phyloP scores from a whole-genome alignment of 768 basidiomycete species.

The Myochromella boudieri region DNA sequence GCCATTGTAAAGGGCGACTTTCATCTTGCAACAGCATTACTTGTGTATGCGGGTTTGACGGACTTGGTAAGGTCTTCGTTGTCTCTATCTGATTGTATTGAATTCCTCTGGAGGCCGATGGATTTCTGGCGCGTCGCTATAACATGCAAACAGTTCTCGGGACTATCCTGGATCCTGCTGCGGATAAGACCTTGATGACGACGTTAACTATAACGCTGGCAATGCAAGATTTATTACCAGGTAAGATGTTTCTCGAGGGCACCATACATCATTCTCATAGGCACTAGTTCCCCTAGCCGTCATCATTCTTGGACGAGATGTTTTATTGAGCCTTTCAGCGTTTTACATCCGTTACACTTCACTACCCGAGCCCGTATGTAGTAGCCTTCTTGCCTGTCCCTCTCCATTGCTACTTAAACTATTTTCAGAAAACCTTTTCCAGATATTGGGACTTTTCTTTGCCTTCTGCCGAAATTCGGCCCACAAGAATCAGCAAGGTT shows the following conservation, averaged over 20 bases:
- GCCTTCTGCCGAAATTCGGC: slow-evolving; percentile 92
- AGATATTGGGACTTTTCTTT: slow-evolving; percentile 97
- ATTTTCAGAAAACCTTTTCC: slow-evolving; percentile 78
- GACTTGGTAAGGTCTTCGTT: slow-evolving; percentile 69
- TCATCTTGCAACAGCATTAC: slow-evolving; percentile 73
- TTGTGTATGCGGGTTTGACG: slow-evolving; percentile 90
- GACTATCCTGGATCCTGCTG: slow-evolving; percentile 94
- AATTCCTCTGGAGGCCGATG: slow-evolving; percentile 67
- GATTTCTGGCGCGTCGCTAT: slow-evolving; percentile 83
- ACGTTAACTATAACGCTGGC: slow-evolving; percentile 87
- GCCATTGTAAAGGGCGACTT: slow-evolving; percentile 83
- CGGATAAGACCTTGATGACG: slow-evolving; percentile 95
- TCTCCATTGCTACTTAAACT: not conserved
- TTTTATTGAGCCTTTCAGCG: slow-evolving; percentile 81
- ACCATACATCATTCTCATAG: slow-evolving; percentile 7
- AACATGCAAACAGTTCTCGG: slow-evolving; percentile 92
- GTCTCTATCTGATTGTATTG: slow-evolving; percentile 15
- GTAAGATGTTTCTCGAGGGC: slow-evolving; percentile 42
- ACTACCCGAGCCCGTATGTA: slow-evolving; percentile 80
- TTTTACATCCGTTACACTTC: slow-evolving; percentile 94
- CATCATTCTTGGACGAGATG: slow-evolving; percentile 88
- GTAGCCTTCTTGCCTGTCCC: too few relatives aligned
- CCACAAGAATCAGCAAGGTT: slow-evolving; percentile 93
- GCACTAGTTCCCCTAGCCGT: slow-evolving; percentile 76
- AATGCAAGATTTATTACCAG: slow-evolving; percentile 78